phyloP scores from a whole-genome alignment of 257 asterid species.

The Leonotis leonurus region DNA sequence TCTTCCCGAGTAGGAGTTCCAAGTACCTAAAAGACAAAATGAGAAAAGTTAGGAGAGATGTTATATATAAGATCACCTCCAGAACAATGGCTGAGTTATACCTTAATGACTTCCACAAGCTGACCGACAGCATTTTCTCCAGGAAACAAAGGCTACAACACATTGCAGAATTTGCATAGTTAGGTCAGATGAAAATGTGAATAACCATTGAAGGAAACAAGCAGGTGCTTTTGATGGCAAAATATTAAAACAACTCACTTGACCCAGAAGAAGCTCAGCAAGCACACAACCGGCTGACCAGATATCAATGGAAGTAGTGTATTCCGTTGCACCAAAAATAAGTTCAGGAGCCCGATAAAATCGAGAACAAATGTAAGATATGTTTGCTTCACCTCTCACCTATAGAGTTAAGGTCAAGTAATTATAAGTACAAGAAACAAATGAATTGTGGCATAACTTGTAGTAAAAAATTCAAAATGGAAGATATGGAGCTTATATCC shows the following conservation, averaged over 20 bases:
- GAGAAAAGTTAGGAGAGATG: conserved; percentile 9
- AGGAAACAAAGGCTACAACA: conserved; percentile 87
- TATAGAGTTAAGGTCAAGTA: conserved; percentile 12
- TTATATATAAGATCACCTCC: too few relatives aligned
- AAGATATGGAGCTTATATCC: background rate
- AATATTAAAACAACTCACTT: conserved; percentile 38
- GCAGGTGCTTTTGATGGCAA: background rate
- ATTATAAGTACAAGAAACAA: background rate
- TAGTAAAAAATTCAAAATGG: background rate
- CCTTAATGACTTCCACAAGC: conserved; percentile 94
- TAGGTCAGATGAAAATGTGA: conserved; percentile 14
- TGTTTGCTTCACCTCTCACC: conserved; percentile 91
- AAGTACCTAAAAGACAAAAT: conserved; percentile 55
- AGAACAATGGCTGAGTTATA: conserved; percentile 17
- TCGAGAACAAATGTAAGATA: conserved; percentile 94
- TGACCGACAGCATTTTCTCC: conserved; percentile 98
- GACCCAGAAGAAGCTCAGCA: conserved; percentile 92
- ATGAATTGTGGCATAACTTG: background rate
- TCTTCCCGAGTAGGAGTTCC: conserved; percentile 97
- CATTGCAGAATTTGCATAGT: conserved; percentile 25
- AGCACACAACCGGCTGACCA: conserved; percentile 99
- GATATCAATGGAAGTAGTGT: conserved; percentile 82
- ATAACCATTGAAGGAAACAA: background rate
- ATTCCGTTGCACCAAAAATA: conserved; percentile 94
- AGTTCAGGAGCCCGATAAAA: conserved; percentile 99